Conservation (phyloP, 768 basidiomycete species). For the Coprinopsis marcescibilis region DNA sequence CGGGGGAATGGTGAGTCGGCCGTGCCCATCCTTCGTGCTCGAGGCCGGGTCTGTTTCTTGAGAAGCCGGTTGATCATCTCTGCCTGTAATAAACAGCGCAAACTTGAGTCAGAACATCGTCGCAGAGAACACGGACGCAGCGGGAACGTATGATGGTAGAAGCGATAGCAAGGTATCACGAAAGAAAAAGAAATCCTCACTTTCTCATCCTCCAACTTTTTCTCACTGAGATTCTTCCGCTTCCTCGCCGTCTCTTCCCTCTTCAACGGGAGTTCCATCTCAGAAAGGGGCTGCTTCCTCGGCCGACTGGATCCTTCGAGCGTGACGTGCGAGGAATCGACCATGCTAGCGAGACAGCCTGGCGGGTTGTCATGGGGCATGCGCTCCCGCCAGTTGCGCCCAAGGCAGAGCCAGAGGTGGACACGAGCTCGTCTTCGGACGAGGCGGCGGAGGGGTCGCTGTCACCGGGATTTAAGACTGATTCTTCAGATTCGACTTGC, state of each 20-base stretch:
- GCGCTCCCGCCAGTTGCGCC: too few species aligned
- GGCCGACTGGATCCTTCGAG: constrained; percentile 27
- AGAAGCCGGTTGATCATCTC: constrained; percentile 88
- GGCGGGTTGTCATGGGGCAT: constrained; percentile 49
- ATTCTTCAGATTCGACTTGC: too few species aligned
- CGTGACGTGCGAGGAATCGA: constrained; percentile 64
- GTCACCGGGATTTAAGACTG: too few species aligned
- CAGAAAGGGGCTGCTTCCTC: constrained; percentile 63
- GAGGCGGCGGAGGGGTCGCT: too few species aligned
- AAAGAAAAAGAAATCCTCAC: constrained; percentile 26
- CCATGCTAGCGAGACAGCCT: constrained; percentile 70
- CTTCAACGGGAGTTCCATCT: constrained; percentile 65
- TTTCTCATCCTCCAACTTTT: constrained; percentile 84
- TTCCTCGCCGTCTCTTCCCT: constrained; percentile 81
- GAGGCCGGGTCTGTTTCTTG: constrained; percentile 74
- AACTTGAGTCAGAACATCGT: background rate
- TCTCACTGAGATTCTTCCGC: constrained; percentile 73
- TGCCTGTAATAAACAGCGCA: constrained; percentile 48
- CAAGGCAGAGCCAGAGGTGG: background rate
- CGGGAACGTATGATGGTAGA: background rate
- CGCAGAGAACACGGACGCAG: too few species aligned
- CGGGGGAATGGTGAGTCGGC: constrained; percentile 30
- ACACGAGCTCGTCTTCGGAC: background rate
- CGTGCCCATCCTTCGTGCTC: constrained; percentile 52
- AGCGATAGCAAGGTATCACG: background rate